Percentiles rank a stretch among this genome's conserved stretches.
These are phyloP conservation scores for Malassezia sp. DNA, from an alignment of 1,284 basidiomycete species.

Conservation along the genomic window DNA sequence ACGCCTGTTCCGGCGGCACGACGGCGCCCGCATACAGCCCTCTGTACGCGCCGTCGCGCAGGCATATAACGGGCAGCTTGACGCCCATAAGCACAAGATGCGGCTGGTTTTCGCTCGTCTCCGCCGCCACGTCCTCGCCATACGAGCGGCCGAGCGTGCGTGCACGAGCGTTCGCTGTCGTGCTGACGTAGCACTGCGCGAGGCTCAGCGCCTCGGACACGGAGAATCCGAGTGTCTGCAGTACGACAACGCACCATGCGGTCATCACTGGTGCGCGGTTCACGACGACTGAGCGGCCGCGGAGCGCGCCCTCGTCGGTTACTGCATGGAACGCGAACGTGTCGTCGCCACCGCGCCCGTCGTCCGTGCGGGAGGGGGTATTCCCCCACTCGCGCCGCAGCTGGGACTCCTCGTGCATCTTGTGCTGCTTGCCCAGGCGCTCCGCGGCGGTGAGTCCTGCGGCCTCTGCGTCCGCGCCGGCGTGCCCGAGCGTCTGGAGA, in stretches of 20 bases:
- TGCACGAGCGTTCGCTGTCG: conserved; percentile 74
- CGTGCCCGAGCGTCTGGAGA: not conserved
- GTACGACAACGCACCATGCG: conserved; percentile 76
- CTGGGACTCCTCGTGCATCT: not conserved
- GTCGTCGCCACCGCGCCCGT: not conserved
- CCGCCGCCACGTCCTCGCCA: conserved; percentile 18
- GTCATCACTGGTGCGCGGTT: conserved; percentile 92
- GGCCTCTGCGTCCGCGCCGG: conserved; percentile 1
- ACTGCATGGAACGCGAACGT: conserved; percentile 26
- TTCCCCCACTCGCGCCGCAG: conserved; percentile 14
- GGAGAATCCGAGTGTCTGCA: conserved; percentile 71
- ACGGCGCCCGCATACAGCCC: conserved; percentile 65
- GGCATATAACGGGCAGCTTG: conserved; percentile 74
- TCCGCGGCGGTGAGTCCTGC: conserved; percentile 8
- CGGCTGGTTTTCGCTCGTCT: conserved; percentile 64
- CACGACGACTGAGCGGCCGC: conserved; percentile 56
- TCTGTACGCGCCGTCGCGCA: conserved; percentile 61
- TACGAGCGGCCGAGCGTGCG: conserved; percentile 67
- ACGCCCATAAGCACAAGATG: conserved; percentile 82
- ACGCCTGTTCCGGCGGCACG: conserved; percentile 55
- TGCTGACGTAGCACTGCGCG: conserved; percentile 80
- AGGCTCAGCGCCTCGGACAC: conserved; percentile 79
- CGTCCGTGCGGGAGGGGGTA: not conserved
- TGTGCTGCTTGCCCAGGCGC: conserved; percentile 2
- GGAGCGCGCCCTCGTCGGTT: conserved; percentile 20